Evolutionary conservation across 495 filamentous ascomycete genomes (phyloP), one percentile per base, ranked within the genome.

Genomic region (Tuber borchii): DNA sequence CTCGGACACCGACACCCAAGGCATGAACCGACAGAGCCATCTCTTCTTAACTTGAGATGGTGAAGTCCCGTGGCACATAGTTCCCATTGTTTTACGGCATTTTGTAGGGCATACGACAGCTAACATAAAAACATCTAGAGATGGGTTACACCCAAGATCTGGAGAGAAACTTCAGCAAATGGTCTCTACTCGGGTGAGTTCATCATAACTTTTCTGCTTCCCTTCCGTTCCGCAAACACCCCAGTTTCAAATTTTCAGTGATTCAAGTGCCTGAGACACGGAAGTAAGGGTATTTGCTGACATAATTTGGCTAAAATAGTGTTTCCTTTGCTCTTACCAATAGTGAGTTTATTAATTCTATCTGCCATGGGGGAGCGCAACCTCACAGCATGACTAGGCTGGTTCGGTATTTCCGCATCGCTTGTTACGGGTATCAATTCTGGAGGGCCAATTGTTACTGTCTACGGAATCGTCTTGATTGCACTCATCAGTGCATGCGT

Each of bases 251-350:
- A 65, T 3, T 16, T 65, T 19, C 26, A 17, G 31, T 34, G 31
- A 65, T 17, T 34, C 2, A 5, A 65, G 56, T 65, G 56, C 4
- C 17, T 31, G 56, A 34, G 56, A 34, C 56, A 34, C 14, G 3
- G 56, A 65, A 65, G 26, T 17, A 65, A 65, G 12, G 26, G 16
- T 65, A 0, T 34, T 65, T 65, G 14, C 56, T 65, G 26, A 65
- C 56, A 65, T 65, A 19, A 34, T 12, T 7, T 31, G 56, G 26
- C 12, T 34, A 34, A 34, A 34, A 34, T 34, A 65, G 56, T 42
- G 86, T 89, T 46, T 87, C 88, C 45, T 91, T 90, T 85, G 88
- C 86, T 40, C 85, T 91, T 75, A 89, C 89, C 68, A 90, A 91
- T 81, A 89, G 56, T 65, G 26, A 34, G 56, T 34, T 65, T 65